Base-by-base conservation (phyloP, 2,329 filamentous ascomycete genomes). In the Endocalyx cinctus region DNA sequence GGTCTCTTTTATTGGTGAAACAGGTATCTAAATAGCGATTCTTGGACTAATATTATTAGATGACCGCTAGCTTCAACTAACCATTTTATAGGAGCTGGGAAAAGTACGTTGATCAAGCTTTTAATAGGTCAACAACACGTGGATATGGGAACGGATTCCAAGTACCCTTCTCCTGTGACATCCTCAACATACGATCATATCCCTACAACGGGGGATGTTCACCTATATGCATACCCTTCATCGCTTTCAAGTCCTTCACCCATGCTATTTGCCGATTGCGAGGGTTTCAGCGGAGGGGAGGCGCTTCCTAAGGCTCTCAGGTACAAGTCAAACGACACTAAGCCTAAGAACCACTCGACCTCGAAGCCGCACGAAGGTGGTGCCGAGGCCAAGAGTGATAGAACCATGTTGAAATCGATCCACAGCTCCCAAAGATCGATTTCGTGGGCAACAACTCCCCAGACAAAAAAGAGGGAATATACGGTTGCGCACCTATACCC, bases 241-340 rank as follows among this genome's bases (percentile, higher is more conserved):
- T 67, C 63, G 3, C 51, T 59, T 16, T 42, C 48, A 11, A 53
- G 56, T 10, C 52, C 54, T 5, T 43, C 56, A 6, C 70, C 69
- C 0, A 55, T 73, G 15, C 54, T 74, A 4, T 66, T 64, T 33
- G 68, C 70, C 16, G 70, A 74, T 39, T 74, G 69, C 38, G 70
- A 74, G 53, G 70, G 70, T 0, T 58, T 74, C 7, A 60, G 66
- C 14, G 70, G 69, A 20, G 70, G 70, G 8, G 69, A 72, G 41
- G 54, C 47, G 5, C 41, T 52, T 16, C 54, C 54, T 11, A 56
- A 56, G n/a, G 8, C 8, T 8, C n/a, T 23, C 8, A 8, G 20
- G n/a, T 8, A 23, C n/a, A 8, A n/a, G 8, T 8, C 20, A n/a
- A 16, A 38, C 10, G 26, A 41, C 6, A 40, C 50, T 12, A 43